Evolutionary conservation across 176 grass and related monocot genomes (phyloP).

Genomic region (Triticum aestivum): IWGSC_CS_RefSeq_v2.1 NC_057800.1:648527229-648527728

Average conservation of each 20-base stretch:
- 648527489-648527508: not conserved
- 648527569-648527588: constrained; percentile 95
- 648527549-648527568: constrained; percentile 92
- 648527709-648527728: not conserved
- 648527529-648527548: constrained; percentile 98
- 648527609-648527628: constrained; percentile 99
- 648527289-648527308: constrained; percentile 90
- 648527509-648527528: constrained; percentile 90
- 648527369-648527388: constrained; percentile 97
- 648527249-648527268: constrained; percentile 90
- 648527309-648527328: constrained; percentile 96
- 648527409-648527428: constrained; percentile 52
- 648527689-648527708: not conserved
- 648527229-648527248: constrained; percentile 99
- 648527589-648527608: constrained; percentile 97
- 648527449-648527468: not conserved
- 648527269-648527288: constrained; percentile 61
- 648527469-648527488: not conserved
- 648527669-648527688: constrained; percentile 49
- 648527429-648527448: not conserved
- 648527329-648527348: constrained; percentile 91
- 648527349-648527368: constrained; percentile 98
- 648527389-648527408: constrained; percentile 98
- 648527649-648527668: constrained; percentile 90
- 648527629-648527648: constrained; percentile 96